A percentile compares a stretch with the other conserved stretches of the same genome.
Evolutionary conservation across 2,329 filamentous ascomycete species (phyloP).

Genomic region (Gaeumannomyces tritici): DNA sequence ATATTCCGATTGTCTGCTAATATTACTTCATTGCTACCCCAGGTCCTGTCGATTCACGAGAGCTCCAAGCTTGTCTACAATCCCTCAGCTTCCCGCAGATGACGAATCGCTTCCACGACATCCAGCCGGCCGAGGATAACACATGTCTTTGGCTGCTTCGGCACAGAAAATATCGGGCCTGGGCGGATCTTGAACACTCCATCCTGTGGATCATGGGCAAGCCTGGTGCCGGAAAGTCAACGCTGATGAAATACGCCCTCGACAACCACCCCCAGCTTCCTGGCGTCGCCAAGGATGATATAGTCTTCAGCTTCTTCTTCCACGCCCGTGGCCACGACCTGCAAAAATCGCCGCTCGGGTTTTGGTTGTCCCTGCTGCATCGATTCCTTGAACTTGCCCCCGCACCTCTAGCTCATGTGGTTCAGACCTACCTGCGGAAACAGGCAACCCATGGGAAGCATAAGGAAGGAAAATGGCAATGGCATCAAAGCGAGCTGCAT

Average conservation of each 20-base stretch:
- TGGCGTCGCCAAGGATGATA: too few species aligned
- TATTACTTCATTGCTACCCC: too few species aligned
- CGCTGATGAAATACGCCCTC: too few species aligned
- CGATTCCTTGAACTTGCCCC: slow-evolving; percentile 17
- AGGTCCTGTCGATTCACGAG: too few species aligned
- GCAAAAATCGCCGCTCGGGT: slow-evolving; percentile 20
- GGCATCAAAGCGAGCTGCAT: slow-evolving; percentile 15
- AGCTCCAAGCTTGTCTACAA: slow-evolving; percentile 17
- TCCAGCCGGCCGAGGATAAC: slow-evolving; percentile 10
- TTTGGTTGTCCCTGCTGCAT: slow-evolving; percentile 23
- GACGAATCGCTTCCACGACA: slow-evolving; percentile 13
- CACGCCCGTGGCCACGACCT: too few species aligned
- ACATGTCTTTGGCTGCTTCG: slow-evolving; percentile 22
- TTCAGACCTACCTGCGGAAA: background rate
- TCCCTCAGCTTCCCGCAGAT: slow-evolving; percentile 22
- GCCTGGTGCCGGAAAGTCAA: slow-evolving; percentile 14
- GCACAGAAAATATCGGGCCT: slow-evolving; percentile 12
- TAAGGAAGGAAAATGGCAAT: slow-evolving; percentile 16
- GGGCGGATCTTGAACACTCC: slow-evolving; percentile 2
- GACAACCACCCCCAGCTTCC: too few species aligned
- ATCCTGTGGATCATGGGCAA: slow-evolving; percentile 30
- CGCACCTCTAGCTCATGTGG: slow-evolving; percentile 9
- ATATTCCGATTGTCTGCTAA: too few species aligned
- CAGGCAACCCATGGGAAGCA: slow-evolving; percentile 3
- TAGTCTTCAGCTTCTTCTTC: too few species aligned